Evolutionary conservation across 192 early-diverging fungal species (phyloP).

Genomic region (Entrophospora sp.): DNA sequence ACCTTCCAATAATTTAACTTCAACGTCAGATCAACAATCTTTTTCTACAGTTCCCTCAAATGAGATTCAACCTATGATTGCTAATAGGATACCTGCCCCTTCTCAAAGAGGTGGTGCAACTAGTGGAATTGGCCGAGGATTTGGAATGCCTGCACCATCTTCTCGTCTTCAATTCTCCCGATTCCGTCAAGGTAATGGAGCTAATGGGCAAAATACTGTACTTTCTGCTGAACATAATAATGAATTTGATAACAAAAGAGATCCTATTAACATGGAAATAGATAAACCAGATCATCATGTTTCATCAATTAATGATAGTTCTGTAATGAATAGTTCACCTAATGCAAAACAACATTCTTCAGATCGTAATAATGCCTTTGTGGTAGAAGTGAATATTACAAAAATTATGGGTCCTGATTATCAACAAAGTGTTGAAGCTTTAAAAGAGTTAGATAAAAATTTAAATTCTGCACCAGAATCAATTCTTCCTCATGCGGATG

Average conservation of each 20-base stretch:
- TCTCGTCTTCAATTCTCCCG: slow-evolving; percentile 13
- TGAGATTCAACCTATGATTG: not conserved
- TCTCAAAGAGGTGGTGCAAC: not conserved
- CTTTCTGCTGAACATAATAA: not conserved
- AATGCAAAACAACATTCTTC: slow-evolving; percentile 21
- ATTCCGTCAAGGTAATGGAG: not conserved
- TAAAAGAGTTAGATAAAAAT: slow-evolving; percentile 65
- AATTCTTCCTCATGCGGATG: slow-evolving; percentile 51
- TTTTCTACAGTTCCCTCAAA: not conserved
- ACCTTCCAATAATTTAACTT: not conserved
- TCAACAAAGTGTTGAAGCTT: slow-evolving; percentile 57
- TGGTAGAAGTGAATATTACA: slow-evolving; percentile 58
- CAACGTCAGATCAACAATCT: too few relatives aligned
- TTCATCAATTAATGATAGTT: not conserved
- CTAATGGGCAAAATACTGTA: slow-evolving; percentile 13
- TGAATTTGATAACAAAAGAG: slow-evolving; percentile 7
- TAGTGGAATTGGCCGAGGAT: slow-evolving; percentile 3
- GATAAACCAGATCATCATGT: not conserved
- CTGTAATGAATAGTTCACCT: not conserved
- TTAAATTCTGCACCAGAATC: slow-evolving; percentile 43
- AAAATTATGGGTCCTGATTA: slow-evolving; percentile 60
- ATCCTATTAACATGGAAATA: slow-evolving; percentile 2
- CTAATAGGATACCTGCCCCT: slow-evolving; percentile 22
- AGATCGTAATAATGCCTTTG: slow-evolving; percentile 32
- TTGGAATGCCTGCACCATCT: not conserved